phyloP scores from a whole-genome alignment of 306 rosid genomes.

The Trifolium subterraneum region DNA sequence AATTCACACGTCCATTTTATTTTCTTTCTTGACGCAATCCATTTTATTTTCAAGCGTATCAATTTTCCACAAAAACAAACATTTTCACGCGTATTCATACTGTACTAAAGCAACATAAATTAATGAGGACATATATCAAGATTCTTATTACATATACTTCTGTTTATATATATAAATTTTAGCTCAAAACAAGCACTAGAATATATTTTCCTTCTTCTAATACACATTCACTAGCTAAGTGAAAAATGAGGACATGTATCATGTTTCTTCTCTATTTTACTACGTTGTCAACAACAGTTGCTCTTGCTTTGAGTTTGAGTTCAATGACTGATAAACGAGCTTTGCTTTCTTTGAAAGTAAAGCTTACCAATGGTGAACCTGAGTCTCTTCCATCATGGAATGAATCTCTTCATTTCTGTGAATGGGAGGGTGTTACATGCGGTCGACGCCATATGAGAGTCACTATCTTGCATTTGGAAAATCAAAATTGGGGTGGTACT shows the following conservation, averaged over 20 bases:
- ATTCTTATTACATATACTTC: not conserved
- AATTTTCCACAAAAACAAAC: not conserved
- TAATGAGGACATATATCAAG: no score
- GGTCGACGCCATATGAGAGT: conserved; percentile 36
- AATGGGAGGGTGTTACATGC: conserved; percentile 43
- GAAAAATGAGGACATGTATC: not conserved
- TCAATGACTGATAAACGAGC: not conserved
- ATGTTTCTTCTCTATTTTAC: not conserved
- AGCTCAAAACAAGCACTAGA: not conserved
- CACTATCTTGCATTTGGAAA: conserved; percentile 14
- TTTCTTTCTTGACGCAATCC: no score
- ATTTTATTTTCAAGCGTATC: not conserved
- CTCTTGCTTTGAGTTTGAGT: not conserved
- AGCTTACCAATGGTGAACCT: conserved; percentile 24
- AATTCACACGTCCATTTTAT: no score
- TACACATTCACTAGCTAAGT: not conserved
- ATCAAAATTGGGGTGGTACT: conserved; percentile 28
- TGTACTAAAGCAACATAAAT: no score
- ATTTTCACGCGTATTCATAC: not conserved
- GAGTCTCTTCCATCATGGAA: conserved; percentile 45
- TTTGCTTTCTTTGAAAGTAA: conserved; percentile 5
- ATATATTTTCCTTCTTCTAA: not conserved
- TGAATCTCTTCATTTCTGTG: conserved; percentile 34
- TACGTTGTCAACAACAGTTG: not conserved
- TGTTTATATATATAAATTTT: not conserved